A percentile compares a stretch with the other conserved stretches of the same genome.
phyloP scores from a whole-genome alignment of 306 rosid genomes.

The Trichosanthes truncata region DNA sequence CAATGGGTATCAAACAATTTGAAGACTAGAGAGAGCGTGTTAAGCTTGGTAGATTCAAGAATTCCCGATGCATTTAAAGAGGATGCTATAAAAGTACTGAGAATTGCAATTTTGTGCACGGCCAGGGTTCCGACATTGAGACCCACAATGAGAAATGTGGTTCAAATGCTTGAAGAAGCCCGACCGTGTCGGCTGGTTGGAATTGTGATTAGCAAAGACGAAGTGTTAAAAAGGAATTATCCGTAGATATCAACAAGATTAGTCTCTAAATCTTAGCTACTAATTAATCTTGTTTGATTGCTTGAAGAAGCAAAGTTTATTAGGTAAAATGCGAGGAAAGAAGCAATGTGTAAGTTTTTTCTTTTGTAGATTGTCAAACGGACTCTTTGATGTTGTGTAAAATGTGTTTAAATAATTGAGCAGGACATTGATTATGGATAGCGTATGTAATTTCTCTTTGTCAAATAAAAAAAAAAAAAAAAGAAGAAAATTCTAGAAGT shows the following conservation, averaged over 20 bases:
- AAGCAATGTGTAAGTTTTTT: background rate
- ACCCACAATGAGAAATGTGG: constrained; percentile 81
- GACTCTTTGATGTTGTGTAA: background rate
- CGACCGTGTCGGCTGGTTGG: constrained; percentile 47
- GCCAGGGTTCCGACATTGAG: constrained; percentile 49
- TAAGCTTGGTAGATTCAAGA: constrained; percentile 40
- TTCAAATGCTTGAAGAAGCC: constrained; percentile 73
- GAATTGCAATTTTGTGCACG: constrained; percentile 61
- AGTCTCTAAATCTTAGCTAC: background rate
- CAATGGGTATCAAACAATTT: constrained; percentile 55
- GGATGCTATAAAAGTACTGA: constrained; percentile 59
- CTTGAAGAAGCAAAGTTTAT: background rate
- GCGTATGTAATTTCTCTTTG: background rate
- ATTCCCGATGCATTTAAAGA: constrained; percentile 44
- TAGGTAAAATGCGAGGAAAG: background rate
- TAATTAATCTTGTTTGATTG: background rate
- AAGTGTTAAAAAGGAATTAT: constrained; percentile 15
- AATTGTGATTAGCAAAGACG: constrained; percentile 49
- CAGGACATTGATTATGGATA: background rate
- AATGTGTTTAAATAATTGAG: background rate
- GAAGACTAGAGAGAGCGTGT: constrained; percentile 35
- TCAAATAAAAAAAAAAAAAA: too few species aligned
- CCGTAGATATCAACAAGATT: constrained; percentile 9
- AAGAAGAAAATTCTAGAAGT: too few species aligned
- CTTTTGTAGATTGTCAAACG: background rate